Evolutionary conservation across 768 basidiomycete genomes (phyloP).

Genomic region (Artomyces pyxidatus): DNA sequence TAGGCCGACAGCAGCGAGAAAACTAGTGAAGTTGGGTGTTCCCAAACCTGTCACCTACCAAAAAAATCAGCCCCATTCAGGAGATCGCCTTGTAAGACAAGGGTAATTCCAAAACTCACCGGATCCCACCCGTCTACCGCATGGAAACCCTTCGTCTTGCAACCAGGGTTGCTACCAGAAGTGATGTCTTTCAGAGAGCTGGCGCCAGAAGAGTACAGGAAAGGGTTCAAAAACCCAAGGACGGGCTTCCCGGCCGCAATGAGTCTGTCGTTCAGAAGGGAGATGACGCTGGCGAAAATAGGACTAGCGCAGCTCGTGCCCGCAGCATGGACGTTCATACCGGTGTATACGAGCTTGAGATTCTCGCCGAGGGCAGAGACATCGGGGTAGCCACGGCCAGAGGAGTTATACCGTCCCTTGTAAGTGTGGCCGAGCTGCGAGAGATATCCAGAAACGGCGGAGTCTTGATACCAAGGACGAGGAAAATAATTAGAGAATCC

Average conservation of each 20-base stretch:
- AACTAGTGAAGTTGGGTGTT: slow-evolving; percentile 11
- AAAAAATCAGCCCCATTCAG: background rate
- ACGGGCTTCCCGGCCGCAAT: slow-evolving; percentile 18
- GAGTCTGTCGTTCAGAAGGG: slow-evolving; percentile 23
- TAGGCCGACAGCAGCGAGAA: background rate
- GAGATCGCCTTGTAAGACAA: background rate
- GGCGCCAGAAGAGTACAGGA: slow-evolving; percentile 17
- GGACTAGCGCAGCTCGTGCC: slow-evolving; percentile 20
- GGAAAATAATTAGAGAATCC: slow-evolving; percentile 23
- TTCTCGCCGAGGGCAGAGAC: slow-evolving; percentile 14
- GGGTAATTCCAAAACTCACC: slow-evolving; percentile 7
- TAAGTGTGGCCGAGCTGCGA: slow-evolving; percentile 8
- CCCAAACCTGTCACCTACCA: slow-evolving; percentile 13
- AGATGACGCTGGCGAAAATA: slow-evolving; percentile 20
- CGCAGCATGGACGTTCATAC: background rate
- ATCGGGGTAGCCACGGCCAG: slow-evolving; percentile 16
- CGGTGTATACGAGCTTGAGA: slow-evolving; percentile 6
- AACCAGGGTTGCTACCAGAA: slow-evolving; percentile 22
- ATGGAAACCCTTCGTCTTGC: slow-evolving; percentile 20
- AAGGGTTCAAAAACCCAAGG: slow-evolving; percentile 25
- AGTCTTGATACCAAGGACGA: slow-evolving; percentile 6
- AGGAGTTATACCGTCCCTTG: slow-evolving; percentile 11
- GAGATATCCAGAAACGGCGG: slow-evolving; percentile 12
- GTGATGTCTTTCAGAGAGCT: slow-evolving; percentile 21
- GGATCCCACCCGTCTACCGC: slow-evolving; percentile 21